These are phyloP conservation scores for Ceratonia siliqua DNA, from an alignment of 306 rosid species.

Conservation along the genomic window DNA sequence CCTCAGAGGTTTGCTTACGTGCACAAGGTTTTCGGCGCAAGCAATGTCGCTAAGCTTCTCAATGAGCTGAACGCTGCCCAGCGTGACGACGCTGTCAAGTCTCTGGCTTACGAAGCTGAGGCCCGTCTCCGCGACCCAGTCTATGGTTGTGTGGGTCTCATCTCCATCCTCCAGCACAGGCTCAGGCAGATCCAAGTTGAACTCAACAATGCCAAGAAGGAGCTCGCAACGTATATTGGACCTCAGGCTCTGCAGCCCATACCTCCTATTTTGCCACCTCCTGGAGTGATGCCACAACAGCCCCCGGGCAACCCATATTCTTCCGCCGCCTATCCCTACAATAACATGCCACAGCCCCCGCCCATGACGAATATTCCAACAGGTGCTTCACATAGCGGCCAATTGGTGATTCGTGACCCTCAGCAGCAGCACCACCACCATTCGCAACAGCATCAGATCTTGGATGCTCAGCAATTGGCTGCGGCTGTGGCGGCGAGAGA, in stretches of 20 bases:
- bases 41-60: slow-evolving; percentile 83
- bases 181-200: slow-evolving; percentile 59
- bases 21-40: slow-evolving; percentile 90
- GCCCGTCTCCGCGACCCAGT: slow-evolving; percentile 87
- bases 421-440: slow-evolving; percentile 41
- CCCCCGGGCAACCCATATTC: slow-evolving; percentile 38
- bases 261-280: slow-evolving; percentile 39
- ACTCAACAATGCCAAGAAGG: slow-evolving; percentile 64
- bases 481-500: slow-evolving; percentile 63
- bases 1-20: slow-evolving; percentile 80
- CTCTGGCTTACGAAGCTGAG: slow-evolving; percentile 87
- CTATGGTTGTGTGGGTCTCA: slow-evolving; percentile 89
- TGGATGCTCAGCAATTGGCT: slow-evolving; percentile 75
- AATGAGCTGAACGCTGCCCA: slow-evolving; percentile 69
- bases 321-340: slow-evolving; percentile 41
- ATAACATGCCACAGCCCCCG: slow-evolving; percentile 34
- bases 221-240: slow-evolving; percentile 73
- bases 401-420: slow-evolving; percentile 56
- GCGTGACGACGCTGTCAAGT: slow-evolving; percentile 89
- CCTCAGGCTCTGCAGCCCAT: slow-evolving; percentile 64
- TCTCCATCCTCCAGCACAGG: slow-evolving; percentile 79
- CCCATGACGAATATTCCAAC: slow-evolving; percentile 36
- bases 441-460: slow-evolving; percentile 48
- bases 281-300: slow-evolving; percentile 32
- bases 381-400: slow-evolving; percentile 28